A percentile compares a stretch with the other conserved stretches of the same genome.
Evolutionary conservation across 129 eudicot genomes (phyloP).

Genomic region (Escallonia rubra): DNA sequence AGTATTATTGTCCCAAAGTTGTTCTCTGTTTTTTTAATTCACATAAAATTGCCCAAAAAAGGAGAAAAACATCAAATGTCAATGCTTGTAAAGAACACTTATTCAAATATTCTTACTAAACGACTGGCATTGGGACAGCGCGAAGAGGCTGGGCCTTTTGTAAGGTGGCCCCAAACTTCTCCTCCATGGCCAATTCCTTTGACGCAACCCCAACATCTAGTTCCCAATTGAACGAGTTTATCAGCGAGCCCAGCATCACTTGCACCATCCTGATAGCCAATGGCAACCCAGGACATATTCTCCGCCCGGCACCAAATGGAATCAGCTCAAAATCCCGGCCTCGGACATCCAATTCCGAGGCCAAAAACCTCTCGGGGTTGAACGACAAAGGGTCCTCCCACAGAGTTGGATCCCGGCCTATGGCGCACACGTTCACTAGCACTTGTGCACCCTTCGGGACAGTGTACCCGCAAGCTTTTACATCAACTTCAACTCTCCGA

Average conservation of each 20-base stretch:
- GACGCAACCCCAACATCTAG: constrained; percentile 28
- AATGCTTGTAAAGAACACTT: no score
- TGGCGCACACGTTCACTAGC: constrained; percentile 42
- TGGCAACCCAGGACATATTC: constrained; percentile 48
- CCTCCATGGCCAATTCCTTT: constrained; percentile 38
- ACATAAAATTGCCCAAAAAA: no score
- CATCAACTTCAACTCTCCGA: constrained; percentile 30
- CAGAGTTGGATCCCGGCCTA: constrained; percentile 33
- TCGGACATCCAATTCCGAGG: constrained; percentile 24
- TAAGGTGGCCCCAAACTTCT: constrained; percentile 33
- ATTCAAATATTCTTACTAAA: background rate
- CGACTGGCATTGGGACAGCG: constrained; percentile 20
- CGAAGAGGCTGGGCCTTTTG: constrained; percentile 28
- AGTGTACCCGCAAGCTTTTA: constrained; percentile 30
- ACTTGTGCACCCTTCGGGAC: constrained; percentile 41
- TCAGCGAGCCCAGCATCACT: constrained; percentile 37
- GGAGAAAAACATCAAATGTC: no score
- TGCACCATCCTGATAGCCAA: constrained; percentile 36
- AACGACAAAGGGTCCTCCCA: constrained; percentile 38
- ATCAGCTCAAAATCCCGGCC: constrained; percentile 48
- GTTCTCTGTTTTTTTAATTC: no score
- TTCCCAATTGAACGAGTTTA: constrained; percentile 41
- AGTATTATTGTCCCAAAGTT: no score
- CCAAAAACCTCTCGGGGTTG: constrained; percentile 42
- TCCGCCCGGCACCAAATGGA: constrained; percentile 54